phyloP scores from a whole-genome alignment of 495 filamentous ascomycete genomes.

The Annulohypoxylon bovei region DNA sequence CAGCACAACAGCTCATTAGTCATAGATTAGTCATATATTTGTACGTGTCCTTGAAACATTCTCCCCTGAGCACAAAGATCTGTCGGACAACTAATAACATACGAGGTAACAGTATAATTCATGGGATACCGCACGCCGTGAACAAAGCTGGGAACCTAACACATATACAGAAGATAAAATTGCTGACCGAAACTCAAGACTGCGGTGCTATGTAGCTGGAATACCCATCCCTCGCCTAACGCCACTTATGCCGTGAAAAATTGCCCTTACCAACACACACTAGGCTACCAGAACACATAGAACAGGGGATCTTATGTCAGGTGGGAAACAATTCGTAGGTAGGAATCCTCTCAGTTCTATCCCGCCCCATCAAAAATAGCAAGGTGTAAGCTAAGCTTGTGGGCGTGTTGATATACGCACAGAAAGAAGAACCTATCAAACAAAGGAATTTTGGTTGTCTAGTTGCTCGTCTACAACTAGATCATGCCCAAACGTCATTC shows the following conservation, averaged over 20 bases:
- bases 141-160: background rate
- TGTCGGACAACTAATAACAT: background rate
- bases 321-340: background rate
- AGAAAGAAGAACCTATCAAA: background rate
- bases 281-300: background rate
- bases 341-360: background rate
- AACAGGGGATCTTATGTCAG: background rate
- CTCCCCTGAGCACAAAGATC: background rate
- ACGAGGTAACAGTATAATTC: background rate
- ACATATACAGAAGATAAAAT: slow-evolving; percentile 1
- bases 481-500: slow-evolving; percentile 2
- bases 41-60: too few species aligned
- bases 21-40: too few species aligned
- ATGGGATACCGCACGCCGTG: background rate
- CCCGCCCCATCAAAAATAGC: background rate
- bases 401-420: background rate
- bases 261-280: background rate
- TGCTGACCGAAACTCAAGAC: background rate
- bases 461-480: background rate
- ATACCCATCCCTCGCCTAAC: background rate
- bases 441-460: background rate
- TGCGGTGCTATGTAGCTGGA: background rate
- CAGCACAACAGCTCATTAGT: too few species aligned
- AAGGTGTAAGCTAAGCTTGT: background rate
- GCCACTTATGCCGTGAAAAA: background rate